Base-by-base conservation (phyloP, 208 protist species). In the Wallacemonas sp. region DNA sequence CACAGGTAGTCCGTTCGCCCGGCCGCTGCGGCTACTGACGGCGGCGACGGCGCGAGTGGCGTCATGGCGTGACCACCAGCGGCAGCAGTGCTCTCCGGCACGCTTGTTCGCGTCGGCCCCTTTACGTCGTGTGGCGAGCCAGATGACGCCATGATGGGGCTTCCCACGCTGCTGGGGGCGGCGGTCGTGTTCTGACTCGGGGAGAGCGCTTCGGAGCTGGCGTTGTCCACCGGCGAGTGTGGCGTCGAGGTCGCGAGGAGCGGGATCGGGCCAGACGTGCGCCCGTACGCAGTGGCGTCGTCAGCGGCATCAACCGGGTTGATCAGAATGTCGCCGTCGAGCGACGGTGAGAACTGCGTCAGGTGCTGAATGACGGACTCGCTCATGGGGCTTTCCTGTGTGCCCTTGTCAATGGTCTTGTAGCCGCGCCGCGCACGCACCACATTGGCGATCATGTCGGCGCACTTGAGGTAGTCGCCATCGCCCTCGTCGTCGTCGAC, bases 401-500 rank as follows among this genome's bases (percentile, higher is more conserved):
- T 76, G 2, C 87, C 87, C 63, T 93, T 88, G 61, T 93, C 90
- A 12, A 78, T 69, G 4, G 38, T 43, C 61, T 96, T 96, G 72
- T 92, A 96, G 19, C 61, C 41, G 63, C 89, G 81, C 11, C 90
- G 74, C 9, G 83, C 36, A 11, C 54, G 65, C 27, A 96, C 81
- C n/a, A 89, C 68, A 33, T 72, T 76, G 2, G 87, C 81, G 24
- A 96, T 90, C 23, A 90, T 66, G 29, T 81, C 85, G 0, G 80
- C 90, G 56, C 81, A 93, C 63, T 81, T 91, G 34, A 80, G 23
- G 70, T 90, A 96, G 68, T 96, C 85, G 58, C 76, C 64, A 61
- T 90, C 85, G 26, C 83, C 82, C 57, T 87, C 83, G 29, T 90
- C 90, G 12, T 85, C 90, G 49, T 94, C 86, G 60, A 92, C 85